phyloP scores from a whole-genome alignment of 2,329 filamentous ascomycete species.

The Pseudogymnoascus sp. region DNA sequence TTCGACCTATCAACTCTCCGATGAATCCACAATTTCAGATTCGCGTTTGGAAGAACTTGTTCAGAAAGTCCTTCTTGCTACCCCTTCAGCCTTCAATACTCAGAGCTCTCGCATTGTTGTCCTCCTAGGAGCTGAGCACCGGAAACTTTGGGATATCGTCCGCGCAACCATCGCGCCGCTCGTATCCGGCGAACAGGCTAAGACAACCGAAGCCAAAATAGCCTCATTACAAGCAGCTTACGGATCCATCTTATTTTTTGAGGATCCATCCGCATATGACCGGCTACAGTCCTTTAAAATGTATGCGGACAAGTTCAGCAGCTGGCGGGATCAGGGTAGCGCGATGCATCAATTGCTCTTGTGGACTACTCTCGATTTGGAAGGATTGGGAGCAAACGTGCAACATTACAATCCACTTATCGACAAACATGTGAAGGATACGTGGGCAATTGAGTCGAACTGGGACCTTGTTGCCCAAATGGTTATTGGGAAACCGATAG shows the following conservation, averaged over 20 bases:
- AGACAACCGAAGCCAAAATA: too few species aligned
- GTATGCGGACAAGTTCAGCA: too few species aligned
- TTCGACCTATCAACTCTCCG: constrained; percentile 59
- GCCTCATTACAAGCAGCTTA: too few species aligned
- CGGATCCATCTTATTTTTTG: too few species aligned
- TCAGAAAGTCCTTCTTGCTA: constrained; percentile 54
- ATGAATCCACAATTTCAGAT: constrained; percentile 50
- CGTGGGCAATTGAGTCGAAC: constrained; percentile 35
- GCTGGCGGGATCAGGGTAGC: too few species aligned
- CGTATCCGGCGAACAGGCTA: too few species aligned
- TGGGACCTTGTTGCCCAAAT: constrained; percentile 76
- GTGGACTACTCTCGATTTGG: constrained; percentile 72
- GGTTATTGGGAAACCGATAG: constrained; percentile 57
- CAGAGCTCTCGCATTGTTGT: constrained; percentile 74
- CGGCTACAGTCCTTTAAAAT: too few species aligned
- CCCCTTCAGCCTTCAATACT: constrained; percentile 81
- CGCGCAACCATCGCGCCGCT: too few species aligned
- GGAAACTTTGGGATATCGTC: constrained; percentile 80
- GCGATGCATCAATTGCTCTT: constrained; percentile 75
- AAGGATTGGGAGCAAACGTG: constrained; percentile 76
- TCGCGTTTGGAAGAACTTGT: constrained; percentile 57
- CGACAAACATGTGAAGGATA: constrained; percentile 55
- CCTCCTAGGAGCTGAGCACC: constrained; percentile 73
- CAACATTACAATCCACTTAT: constrained; percentile 87
- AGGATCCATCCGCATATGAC: too few species aligned